Percentiles rank a stretch among this genome's conserved stretches.
Evolutionary conservation across 768 basidiomycete genomes (phyloP).

Genomic region (Grammothele lineata): DNA sequence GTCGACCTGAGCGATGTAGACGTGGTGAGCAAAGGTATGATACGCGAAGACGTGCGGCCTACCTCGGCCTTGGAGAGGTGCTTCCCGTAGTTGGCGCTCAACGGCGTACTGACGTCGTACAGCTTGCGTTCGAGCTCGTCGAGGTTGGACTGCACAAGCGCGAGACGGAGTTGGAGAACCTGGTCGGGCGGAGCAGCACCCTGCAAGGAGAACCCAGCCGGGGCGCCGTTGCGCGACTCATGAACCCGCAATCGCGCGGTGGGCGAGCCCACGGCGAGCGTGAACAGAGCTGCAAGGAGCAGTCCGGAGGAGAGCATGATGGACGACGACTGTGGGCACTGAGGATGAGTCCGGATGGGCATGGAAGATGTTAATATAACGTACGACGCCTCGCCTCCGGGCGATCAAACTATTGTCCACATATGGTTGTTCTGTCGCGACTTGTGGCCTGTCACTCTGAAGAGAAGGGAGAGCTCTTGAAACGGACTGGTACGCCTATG

Average conservation of each 20-base stretch:
- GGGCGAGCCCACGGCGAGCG: slow-evolving; percentile 15
- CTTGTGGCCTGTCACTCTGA: too few relatives aligned
- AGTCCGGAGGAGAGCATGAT: slow-evolving; percentile 6
- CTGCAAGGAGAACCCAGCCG: slow-evolving; percentile 20
- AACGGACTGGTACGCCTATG: too few relatives aligned
- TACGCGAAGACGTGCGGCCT: not conserved
- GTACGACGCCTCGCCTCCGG: too few relatives aligned
- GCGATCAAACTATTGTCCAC: too few relatives aligned
- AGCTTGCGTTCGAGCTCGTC: slow-evolving; percentile 31
- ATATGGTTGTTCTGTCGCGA: too few relatives aligned
- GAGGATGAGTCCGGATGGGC: too few relatives aligned
- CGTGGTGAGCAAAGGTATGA: not conserved
- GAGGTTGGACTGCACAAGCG: slow-evolving; percentile 29
- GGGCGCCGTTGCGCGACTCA: slow-evolving; percentile 23
- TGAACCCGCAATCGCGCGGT: slow-evolving; percentile 21
- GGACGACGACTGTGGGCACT: not conserved
- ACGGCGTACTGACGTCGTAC: slow-evolving; percentile 32
- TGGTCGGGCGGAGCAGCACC: slow-evolving; percentile 24
- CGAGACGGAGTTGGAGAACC: slow-evolving; percentile 32
- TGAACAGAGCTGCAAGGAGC: slow-evolving; percentile 10
- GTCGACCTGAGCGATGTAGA: not conserved
- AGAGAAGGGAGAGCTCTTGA: too few relatives aligned
- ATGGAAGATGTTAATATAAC: too few relatives aligned
- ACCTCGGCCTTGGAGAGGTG: slow-evolving; percentile 53
- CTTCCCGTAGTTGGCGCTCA: slow-evolving; percentile 39